Percentiles rank a stretch among this genome's conserved stretches.
phyloP scores from a whole-genome alignment of 352 stramenopile genomes.

The Phytophthora fragariae region DNA sequence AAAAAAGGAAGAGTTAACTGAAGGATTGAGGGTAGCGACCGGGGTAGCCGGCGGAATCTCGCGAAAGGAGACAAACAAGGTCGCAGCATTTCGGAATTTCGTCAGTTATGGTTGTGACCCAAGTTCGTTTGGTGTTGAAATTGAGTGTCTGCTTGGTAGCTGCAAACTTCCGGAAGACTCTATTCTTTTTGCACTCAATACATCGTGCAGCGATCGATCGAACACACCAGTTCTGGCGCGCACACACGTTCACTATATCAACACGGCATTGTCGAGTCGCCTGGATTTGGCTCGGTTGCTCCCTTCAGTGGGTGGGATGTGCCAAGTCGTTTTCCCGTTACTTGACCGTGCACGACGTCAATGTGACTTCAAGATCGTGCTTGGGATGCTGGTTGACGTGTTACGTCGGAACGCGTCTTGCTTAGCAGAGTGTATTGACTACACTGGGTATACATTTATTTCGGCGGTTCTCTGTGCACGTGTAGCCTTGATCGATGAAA shows the following conservation, averaged over 20 bases:
- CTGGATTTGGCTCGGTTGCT: slow-evolving; percentile 68
- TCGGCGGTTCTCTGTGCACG: slow-evolving; percentile 48
- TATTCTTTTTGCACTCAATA: slow-evolving; percentile 74
- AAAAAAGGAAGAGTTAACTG: slow-evolving; percentile 56
- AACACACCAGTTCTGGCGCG: slow-evolving; percentile 31
- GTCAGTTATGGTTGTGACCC: slow-evolving; percentile 68
- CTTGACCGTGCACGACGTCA: slow-evolving; percentile 59
- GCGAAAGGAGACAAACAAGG: slow-evolving; percentile 49
- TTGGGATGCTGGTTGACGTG: slow-evolving; percentile 58
- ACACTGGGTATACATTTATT: slow-evolving; percentile 68
- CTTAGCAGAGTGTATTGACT: slow-evolving; percentile 68
- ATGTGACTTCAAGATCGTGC: slow-evolving; percentile 52
- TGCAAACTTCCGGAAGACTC: slow-evolving; percentile 70
- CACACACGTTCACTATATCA: slow-evolving; percentile 65
- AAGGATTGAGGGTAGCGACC: slow-evolving; percentile 41
- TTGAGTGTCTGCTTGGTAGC: slow-evolving; percentile 58
- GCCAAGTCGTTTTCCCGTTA: slow-evolving; percentile 66
- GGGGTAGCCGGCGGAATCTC: slow-evolving; percentile 11
- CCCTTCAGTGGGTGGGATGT: slow-evolving; percentile 68
- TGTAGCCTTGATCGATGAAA: slow-evolving; percentile 58
- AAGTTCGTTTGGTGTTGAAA: slow-evolving; percentile 67
- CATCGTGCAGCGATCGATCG: slow-evolving; percentile 42
- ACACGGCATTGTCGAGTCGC: slow-evolving; percentile 49
- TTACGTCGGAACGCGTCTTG: slow-evolving; percentile 66
- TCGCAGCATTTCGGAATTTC: slow-evolving; percentile 59